phyloP scores from a whole-genome alignment of 441 rosid genomes.

The Adansonia madagascariensis region DNA sequence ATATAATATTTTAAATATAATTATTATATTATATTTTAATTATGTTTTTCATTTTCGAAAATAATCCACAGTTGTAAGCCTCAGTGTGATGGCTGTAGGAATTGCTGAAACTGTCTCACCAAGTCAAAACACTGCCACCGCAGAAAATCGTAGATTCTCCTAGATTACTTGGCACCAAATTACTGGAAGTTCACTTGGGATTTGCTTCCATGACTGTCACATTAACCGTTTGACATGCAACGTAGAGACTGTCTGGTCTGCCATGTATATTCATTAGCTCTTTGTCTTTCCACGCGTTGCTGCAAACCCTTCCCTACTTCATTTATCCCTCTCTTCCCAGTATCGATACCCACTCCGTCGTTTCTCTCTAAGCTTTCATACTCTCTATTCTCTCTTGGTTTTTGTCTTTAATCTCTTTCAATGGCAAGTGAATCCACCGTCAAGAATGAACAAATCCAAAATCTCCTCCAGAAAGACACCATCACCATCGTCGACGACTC shows the following conservation, averaged over 20 bases:
- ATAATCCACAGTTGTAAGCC: too few species aligned
- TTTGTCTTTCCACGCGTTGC: constrained; percentile 14
- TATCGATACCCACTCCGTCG: not conserved
- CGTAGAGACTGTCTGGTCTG: not conserved
- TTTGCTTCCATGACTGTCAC: not conserved
- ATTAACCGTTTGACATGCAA: constrained; percentile 5
- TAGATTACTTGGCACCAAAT: not conserved
- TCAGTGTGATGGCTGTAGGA: too few species aligned
- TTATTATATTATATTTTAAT: too few species aligned
- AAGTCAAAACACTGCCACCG: too few species aligned
- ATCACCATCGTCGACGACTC: not conserved
- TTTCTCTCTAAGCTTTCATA: not conserved
- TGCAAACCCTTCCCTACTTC: not conserved
- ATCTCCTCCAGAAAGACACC: not conserved
- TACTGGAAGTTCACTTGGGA: not conserved
- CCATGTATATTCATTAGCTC: not conserved
- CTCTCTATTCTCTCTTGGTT: not conserved
- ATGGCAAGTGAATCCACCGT: not conserved
- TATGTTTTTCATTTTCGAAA: too few species aligned
- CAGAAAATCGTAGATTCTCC: not conserved
- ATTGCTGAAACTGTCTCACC: too few species aligned
- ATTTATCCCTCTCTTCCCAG: not conserved
- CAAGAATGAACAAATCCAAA: not conserved
- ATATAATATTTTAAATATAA: too few species aligned
- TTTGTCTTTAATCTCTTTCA: constrained; percentile 11